These are phyloP conservation scores for Irpex sp. DNA, from an alignment of 1,284 basidiomycete genomes.

Conservation along the genomic window DNA sequence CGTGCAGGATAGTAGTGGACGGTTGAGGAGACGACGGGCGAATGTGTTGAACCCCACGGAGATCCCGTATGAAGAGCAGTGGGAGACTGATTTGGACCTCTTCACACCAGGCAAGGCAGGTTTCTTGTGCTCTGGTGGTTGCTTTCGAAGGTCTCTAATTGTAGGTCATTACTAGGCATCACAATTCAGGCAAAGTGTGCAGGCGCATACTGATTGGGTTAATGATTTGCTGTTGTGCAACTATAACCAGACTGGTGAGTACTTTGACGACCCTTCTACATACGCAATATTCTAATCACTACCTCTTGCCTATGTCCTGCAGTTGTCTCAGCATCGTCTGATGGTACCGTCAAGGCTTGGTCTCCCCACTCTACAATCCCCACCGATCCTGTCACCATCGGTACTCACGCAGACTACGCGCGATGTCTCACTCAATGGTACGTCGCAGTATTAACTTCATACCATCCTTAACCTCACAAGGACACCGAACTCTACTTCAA, in stretches of 20 bases:
- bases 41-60: slow-evolving; percentile 21
- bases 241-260: slow-evolving; percentile 81
- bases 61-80: slow-evolving; percentile 68
- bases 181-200: slow-evolving; percentile 77
- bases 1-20: slow-evolving; percentile 39
- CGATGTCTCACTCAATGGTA: slow-evolving; percentile 80
- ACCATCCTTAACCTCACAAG: slow-evolving; percentile 16
- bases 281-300: too few relatives aligned
- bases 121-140: slow-evolving; percentile 5
- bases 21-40: slow-evolving; percentile 21
- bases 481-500: too few relatives aligned
- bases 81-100: slow-evolving; percentile 67
- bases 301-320: too few relatives aligned
- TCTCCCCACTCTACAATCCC: slow-evolving; percentile 68
- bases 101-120: slow-evolving; percentile 48
- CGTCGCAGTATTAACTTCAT: slow-evolving; percentile 15
- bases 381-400: slow-evolving; percentile 67
- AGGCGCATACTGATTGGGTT: slow-evolving; percentile 93
- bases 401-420: slow-evolving; percentile 92
- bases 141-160: slow-evolving; percentile 36
- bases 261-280: not conserved
- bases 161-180: not conserved
- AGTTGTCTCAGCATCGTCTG: slow-evolving; percentile 94
- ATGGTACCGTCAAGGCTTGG: slow-evolving; percentile 95
- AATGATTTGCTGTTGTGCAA: slow-evolving; percentile 95